Conservation (phyloP, 768 basidiomycete genomes). For the Tylopilus sp. region DNA sequence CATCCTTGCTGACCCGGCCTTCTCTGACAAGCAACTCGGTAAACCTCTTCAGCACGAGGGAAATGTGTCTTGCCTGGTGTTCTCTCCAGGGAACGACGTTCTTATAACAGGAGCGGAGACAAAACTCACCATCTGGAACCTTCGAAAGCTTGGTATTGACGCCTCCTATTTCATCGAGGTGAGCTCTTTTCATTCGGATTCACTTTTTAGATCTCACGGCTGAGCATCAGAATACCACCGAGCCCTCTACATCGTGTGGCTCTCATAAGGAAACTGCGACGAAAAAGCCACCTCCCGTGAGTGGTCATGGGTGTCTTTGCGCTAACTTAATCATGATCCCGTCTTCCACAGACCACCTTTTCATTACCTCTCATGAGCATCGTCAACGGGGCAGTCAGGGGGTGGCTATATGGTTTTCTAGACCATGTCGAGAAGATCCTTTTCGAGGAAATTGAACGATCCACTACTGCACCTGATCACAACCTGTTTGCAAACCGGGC, state of each 20-base stretch:
- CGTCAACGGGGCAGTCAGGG: conserved; percentile 14
- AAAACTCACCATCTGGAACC: conserved; percentile 14
- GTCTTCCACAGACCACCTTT: conserved; percentile 2
- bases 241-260: neutral
- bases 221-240: neutral
- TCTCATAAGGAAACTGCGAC: conserved; percentile 2
- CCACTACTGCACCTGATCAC: neutral
- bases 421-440: conserved; percentile 6
- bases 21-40: conserved; percentile 10
- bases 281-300: conserved; percentile 3
- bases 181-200: neutral
- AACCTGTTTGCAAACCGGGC: conserved; percentile 15
- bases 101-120: conserved; percentile 6
- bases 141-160: neutral
- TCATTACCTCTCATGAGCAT: conserved; percentile 17
- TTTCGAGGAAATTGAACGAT: conserved; percentile 5
- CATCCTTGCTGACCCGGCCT: conserved; percentile 9
- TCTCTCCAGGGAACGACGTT: conserved; percentile 6
- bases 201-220: neutral
- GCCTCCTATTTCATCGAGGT: conserved; percentile 1
- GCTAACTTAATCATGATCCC: neutral
- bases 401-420: conserved; percentile 16
- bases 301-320: neutral
- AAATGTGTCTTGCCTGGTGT: conserved; percentile 11
- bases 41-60: conserved; percentile 3